Percentiles rank a stretch among this genome's conserved stretches.
These are phyloP conservation scores for Lindgomyces ingoldianus DNA, from an alignment of 495 filamentous ascomycete genomes.

Conservation along the genomic window DNA sequence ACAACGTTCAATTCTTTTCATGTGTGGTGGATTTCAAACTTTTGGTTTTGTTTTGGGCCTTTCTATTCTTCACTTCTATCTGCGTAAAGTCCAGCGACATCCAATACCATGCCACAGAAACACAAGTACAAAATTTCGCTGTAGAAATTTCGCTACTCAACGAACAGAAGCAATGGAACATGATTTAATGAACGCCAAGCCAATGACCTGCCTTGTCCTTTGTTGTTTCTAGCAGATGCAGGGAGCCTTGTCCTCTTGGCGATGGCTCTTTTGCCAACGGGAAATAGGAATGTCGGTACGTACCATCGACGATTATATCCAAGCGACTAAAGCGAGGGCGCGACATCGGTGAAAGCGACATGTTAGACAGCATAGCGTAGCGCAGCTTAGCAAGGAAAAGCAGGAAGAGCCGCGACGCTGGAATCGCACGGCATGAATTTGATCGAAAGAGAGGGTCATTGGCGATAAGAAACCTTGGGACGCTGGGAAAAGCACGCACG, in stretches of 20 bases:
- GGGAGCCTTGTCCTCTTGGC: not conserved
- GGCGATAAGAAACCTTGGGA: too few relatives aligned
- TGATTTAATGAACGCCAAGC: conserved; percentile 11
- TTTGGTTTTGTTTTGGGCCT: not conserved
- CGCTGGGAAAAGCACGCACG: too few relatives aligned
- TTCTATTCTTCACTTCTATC: not conserved
- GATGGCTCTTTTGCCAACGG: conserved; percentile 8
- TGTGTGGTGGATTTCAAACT: not conserved
- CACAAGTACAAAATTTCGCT: conserved; percentile 13
- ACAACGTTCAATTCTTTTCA: conserved; percentile 2
- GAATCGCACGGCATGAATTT: not conserved
- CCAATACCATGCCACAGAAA: not conserved
- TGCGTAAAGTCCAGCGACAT: not conserved
- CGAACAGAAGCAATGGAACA: conserved; percentile 7
- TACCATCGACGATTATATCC: not conserved
- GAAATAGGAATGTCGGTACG: conserved; percentile 15
- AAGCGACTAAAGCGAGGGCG: not conserved
- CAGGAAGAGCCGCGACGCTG: not conserved
- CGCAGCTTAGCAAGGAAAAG: not conserved
- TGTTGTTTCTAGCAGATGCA: not conserved
- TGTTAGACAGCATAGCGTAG: not conserved
- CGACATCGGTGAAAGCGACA: not conserved
- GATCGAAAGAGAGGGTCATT: not conserved
- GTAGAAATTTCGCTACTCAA: conserved; percentile 14
- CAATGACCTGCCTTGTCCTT: not conserved